Percentiles rank a stretch among this genome's conserved stretches.
Evolutionary conservation across 2,329 filamentous ascomycete species (phyloP).

Genomic region (Ophiocordyceps australis): DNA sequence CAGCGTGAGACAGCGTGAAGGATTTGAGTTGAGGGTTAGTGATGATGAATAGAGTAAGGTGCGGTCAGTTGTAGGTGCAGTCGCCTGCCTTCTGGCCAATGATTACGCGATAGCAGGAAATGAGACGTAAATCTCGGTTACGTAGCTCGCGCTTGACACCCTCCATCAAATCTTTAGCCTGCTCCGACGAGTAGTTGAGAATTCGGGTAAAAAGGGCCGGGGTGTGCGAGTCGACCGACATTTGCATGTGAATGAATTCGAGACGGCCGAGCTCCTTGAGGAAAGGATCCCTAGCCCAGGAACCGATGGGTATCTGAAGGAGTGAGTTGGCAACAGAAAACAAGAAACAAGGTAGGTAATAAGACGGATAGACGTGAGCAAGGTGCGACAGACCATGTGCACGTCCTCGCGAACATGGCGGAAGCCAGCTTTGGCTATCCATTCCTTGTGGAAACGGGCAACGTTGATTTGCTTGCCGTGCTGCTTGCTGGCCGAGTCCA

Average conservation of each 20-base stretch:
- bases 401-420: conserved; percentile 14
- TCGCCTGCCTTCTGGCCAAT: conserved; percentile 9
- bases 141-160: conserved; percentile 20
- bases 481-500: conserved; percentile 14
- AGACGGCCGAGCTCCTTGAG: conserved; percentile 17
- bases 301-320: conserved; percentile 16
- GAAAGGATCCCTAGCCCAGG: conserved; percentile 16
- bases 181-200: conserved; percentile 18
- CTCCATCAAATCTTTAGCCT: conserved; percentile 20
- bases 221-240: conserved; percentile 22
- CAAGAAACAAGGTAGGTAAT: background rate
- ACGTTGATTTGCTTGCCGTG: conserved; percentile 21
- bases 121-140: conserved; percentile 13
- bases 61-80: too few relatives aligned
- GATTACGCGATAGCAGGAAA: conserved; percentile 16
- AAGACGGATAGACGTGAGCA: too few relatives aligned
- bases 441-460: conserved; percentile 15
- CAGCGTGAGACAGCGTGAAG: too few relatives aligned
- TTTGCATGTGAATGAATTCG: conserved; percentile 20
- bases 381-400: conserved; percentile 8
- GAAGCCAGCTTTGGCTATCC: conserved; percentile 19
- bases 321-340: background rate
- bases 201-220: conserved; percentile 20
- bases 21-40: too few relatives aligned
- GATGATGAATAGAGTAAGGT: too few relatives aligned